phyloP scores from a whole-genome alignment of 1,284 basidiomycete genomes.

The Mrakiaceae sp. region DNA sequence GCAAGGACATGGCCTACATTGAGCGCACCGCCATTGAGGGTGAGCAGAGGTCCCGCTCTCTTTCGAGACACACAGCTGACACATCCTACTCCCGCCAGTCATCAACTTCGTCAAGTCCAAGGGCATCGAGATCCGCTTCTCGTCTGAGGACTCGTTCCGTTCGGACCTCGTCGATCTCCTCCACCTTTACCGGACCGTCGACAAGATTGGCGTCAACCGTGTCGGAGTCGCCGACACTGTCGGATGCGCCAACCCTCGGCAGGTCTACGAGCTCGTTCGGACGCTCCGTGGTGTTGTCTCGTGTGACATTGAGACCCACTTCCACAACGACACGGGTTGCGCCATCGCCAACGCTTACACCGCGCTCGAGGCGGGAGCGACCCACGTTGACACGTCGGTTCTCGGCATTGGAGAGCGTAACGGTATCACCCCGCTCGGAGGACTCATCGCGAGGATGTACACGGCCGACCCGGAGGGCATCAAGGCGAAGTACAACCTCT shows the following conservation, averaged over 20 bases:
- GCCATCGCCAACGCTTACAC: slow-evolving; percentile 98
- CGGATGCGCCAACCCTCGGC: slow-evolving; percentile 95
- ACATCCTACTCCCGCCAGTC: slow-evolving; percentile 39
- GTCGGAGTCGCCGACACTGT: slow-evolving; percentile 99
- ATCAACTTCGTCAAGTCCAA: slow-evolving; percentile 99
- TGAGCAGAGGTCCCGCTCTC: not conserved
- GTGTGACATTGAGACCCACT: slow-evolving; percentile 96
- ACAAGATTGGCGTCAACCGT: slow-evolving; percentile 98
- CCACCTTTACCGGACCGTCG: slow-evolving; percentile 98
- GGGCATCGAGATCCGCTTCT: slow-evolving; percentile 99
- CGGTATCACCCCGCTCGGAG: slow-evolving; percentile 95
- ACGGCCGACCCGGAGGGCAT: slow-evolving; percentile 77
- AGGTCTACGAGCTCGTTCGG: slow-evolving; percentile 96
- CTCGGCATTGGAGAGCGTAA: slow-evolving; percentile 99
- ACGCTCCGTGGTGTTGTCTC: slow-evolving; percentile 89
- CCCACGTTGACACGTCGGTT: slow-evolving; percentile 88
- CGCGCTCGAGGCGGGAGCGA: slow-evolving; percentile 96
- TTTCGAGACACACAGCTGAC: slow-evolving; percentile 14
- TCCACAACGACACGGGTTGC: slow-evolving; percentile 91
- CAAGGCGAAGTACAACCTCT: slow-evolving; percentile 98
- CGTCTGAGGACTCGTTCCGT: slow-evolving; percentile 98
- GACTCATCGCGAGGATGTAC: slow-evolving; percentile 92
- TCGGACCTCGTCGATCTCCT: slow-evolving; percentile 98
- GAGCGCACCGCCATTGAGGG: slow-evolving; percentile 62
- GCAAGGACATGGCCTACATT: slow-evolving; percentile 99